Conservation (phyloP, 352 stramenopile genomes). For the Globisporangium nunn region DNA sequence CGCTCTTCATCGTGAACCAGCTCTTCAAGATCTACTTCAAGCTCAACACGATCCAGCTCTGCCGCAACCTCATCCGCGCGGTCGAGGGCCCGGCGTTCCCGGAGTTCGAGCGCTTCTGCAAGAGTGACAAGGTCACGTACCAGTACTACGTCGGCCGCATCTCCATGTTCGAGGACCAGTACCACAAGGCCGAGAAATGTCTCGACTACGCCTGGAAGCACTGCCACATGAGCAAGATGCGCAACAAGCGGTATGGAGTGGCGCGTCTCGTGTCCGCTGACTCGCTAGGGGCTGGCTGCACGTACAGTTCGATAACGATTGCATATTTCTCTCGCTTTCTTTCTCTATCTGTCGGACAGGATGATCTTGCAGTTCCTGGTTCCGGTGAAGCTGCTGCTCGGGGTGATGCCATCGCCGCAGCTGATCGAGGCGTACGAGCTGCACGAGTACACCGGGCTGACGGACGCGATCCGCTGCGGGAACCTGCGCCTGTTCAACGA, state of each 20-base stretch:
- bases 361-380: slow-evolving; percentile 94
- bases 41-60: slow-evolving; percentile 91
- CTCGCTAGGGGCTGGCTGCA: too few species aligned
- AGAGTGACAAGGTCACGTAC: slow-evolving; percentile 92
- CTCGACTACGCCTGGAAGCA: slow-evolving; percentile 92
- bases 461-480: slow-evolving; percentile 86
- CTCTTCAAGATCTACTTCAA: slow-evolving; percentile 98
- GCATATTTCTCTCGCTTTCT: too few species aligned
- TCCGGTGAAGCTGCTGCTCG: slow-evolving; percentile 91
- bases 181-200: slow-evolving; percentile 90
- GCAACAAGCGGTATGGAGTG: slow-evolving; percentile 80
- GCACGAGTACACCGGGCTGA: slow-evolving; percentile 83
- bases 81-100: slow-evolving; percentile 76
- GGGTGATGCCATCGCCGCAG: slow-evolving; percentile 86
- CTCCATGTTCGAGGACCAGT: slow-evolving; percentile 97
- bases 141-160: slow-evolving; percentile 94
- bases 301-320: too few species aligned
- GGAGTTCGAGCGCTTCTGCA: slow-evolving; percentile 74
- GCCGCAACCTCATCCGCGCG: slow-evolving; percentile 90
- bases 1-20: slow-evolving; percentile 92
- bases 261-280: too few species aligned
- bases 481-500: slow-evolving; percentile 92
- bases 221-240: slow-evolving; percentile 75
- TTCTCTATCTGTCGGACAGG: slow-evolving; percentile 12
- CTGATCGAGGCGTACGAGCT: slow-evolving; percentile 89